Base-by-base conservation (phyloP, 305 asterid genomes). In the Fraxinus nigra region DNA sequence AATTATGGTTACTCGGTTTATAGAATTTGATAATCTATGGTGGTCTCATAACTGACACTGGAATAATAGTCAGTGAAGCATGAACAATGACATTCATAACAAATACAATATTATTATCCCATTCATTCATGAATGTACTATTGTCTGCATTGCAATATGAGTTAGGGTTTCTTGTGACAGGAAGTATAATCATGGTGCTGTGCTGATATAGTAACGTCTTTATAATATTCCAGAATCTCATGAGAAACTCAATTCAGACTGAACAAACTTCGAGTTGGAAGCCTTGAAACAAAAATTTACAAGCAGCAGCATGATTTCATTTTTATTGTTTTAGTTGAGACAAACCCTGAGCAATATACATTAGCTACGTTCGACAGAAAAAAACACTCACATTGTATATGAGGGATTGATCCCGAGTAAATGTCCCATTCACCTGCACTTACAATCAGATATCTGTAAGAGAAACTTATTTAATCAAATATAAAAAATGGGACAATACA, bases 391-490 rank as follows among this genome's bases (percentile, higher is more conserved):
- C 99, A 84, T 90, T 90, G 84, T 96, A 92, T 82, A 96, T 69
- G 54, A 96, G 92, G 81, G 95, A 80, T 81, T 93, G 99, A 82
- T 94, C 93, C 24, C 14, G 56, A 30, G 97, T 91, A 83, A 94
- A 96, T 87, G 91, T 93, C 83, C 99, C 99, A 81, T 93, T 94
- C 81, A 93, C 98, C 99, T 94, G 98, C 88, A 87, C n/a, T 78
- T 70, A 85, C 76, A 86, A 80, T 78, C 85, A 88, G 72, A 83
- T 72, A 79, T 33, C 79, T 79, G 63, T 70, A 4, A 74, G 82
- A 84, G 24, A 75, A 51, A 77, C 81, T 51, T 72, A 26, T 43
- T 54, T 34, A 30, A 22, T 13, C 14, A 11, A 22, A 11, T 9
- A 32, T 5, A 18, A 6, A 83, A 43, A 26, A 70, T 14, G 75